phyloP scores from a whole-genome alignment of 2,329 filamentous ascomycete species.

The Rhynchosporium graminicola region DNA sequence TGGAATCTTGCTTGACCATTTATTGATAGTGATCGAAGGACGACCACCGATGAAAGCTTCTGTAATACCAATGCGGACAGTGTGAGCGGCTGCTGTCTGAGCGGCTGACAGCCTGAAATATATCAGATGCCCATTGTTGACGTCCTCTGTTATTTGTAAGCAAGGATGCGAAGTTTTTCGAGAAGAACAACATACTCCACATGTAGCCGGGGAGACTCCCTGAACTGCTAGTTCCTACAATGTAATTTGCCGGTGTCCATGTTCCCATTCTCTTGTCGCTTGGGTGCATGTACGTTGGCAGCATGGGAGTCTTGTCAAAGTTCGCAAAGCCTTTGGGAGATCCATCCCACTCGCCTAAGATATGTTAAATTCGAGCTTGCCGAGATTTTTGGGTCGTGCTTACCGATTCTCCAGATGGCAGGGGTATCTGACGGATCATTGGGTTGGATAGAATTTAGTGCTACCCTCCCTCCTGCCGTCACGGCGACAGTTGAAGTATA shows the following conservation, averaged over 20 bases:
- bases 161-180: not conserved
- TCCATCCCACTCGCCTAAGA: conserved; percentile 40
- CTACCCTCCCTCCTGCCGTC: conserved; percentile 47
- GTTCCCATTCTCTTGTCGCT: conserved; percentile 18
- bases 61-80: conserved; percentile 65
- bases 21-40: conserved; percentile 58
- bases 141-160: conserved; percentile 32
- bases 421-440: conserved; percentile 40
- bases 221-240: conserved; percentile 40
- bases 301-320: conserved; percentile 22
- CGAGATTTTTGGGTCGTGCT: not conserved
- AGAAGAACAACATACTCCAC: conserved; percentile 35
- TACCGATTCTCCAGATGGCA: conserved; percentile 43
- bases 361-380: not conserved
- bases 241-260: conserved; percentile 29
- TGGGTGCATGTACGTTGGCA: conserved; percentile 42
- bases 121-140: conserved; percentile 46
- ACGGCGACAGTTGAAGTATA: conserved; percentile 52
- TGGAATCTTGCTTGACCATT: conserved; percentile 51
- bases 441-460: conserved; percentile 23
- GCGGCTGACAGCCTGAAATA: conserved; percentile 48
- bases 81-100: conserved; percentile 47
- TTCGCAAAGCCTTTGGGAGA: conserved; percentile 40
- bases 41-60: conserved; percentile 61
- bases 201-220: conserved; percentile 46